Base-by-base conservation (phyloP, 768 basidiomycete species). In the Exidia glandulosa region DNA sequence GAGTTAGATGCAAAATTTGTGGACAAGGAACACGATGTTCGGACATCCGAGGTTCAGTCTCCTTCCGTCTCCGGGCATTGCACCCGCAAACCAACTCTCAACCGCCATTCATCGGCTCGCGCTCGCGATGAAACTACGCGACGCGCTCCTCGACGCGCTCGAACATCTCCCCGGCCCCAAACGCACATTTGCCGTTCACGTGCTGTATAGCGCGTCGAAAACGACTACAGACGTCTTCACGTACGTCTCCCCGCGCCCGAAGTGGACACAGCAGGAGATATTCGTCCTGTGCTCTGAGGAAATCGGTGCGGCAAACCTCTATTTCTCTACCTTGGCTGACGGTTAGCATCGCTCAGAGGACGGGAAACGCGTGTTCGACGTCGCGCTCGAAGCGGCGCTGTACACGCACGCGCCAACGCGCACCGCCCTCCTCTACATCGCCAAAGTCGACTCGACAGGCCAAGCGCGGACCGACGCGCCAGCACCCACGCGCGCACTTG, bases 371-470 rank as follows among this genome's bases (percentile, higher is more conserved):
- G 76, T 90, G 1, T 76, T 94, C 57, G 84, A 90, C 32, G 78
- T 85, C 3, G 94, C 82, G n/a, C 78, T 96, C 61, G 90, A 94
- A 69, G 88, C 83, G 0, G 78, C 72, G 37, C 71, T 94, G 30
- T 94, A 91, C 77, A 80, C 81, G 55, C 68, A 94, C 56, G 87
- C 90, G 2, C 64, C 81, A 3, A 86, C 89, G 1, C 76, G 77
- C 2, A 81, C 81, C 59, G 83, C 83, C 2, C 79, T 97, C 33
- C 71, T 98, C 32, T 96, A 98, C 71, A 78, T 99, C 57, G 90
- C 90, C 56, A 99, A 99, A 74, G 85, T 96, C 58, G 96, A 99
- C 70, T 85, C 93, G 12, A 91, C 94, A 0, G 94, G 94, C 0
- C 85, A 94, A 69, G 80, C 77, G 9, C 7, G 66, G 64, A 19